phyloP scores from a whole-genome alignment of 768 basidiomycete species.

The Neoboletus subvelutipes region DNA sequence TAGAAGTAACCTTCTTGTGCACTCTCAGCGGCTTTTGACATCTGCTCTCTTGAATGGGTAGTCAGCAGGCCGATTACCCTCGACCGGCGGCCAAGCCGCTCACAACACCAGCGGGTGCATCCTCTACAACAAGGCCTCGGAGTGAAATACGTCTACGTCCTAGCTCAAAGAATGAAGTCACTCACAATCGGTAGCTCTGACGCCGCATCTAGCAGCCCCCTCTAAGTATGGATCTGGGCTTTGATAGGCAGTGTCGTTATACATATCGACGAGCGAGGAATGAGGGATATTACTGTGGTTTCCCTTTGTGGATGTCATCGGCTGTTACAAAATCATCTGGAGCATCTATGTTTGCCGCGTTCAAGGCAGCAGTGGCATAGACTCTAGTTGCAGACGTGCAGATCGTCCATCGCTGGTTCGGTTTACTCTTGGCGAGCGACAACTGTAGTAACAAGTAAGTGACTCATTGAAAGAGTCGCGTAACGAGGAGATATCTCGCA shows the following conservation, averaged over 20 bases:
- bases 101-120: slow-evolving; percentile 82
- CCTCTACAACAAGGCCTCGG: slow-evolving; percentile 83
- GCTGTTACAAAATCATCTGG: slow-evolving; percentile 78
- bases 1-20: slow-evolving; percentile 35
- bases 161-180: background rate
- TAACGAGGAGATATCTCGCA: slow-evolving; percentile 33
- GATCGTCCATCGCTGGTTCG: slow-evolving; percentile 79
- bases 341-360: slow-evolving; percentile 60
- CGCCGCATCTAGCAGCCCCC: slow-evolving; percentile 71
- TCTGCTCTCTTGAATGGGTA: slow-evolving; percentile 66
- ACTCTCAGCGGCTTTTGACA: slow-evolving; percentile 61
- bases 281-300: slow-evolving; percentile 56
- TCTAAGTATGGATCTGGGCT: slow-evolving; percentile 90
- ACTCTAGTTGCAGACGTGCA: slow-evolving; percentile 80
- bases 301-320: slow-evolving; percentile 81
- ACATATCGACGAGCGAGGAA: background rate
- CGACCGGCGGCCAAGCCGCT: slow-evolving; percentile 84
- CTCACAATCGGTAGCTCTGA: slow-evolving; percentile 44
- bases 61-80: slow-evolving; percentile 84
- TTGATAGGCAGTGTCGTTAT: background rate
- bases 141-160: slow-evolving; percentile 5
- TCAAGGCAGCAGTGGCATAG: slow-evolving; percentile 75
- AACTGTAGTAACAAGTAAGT: slow-evolving; percentile 28
- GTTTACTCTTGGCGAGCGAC: slow-evolving; percentile 27
- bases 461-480: background rate